Evolutionary conservation across 345 rosid species (phyloP), one percentile per base, ranked within the genome.

Genomic region (Leavenworthia alabamica): DNA sequence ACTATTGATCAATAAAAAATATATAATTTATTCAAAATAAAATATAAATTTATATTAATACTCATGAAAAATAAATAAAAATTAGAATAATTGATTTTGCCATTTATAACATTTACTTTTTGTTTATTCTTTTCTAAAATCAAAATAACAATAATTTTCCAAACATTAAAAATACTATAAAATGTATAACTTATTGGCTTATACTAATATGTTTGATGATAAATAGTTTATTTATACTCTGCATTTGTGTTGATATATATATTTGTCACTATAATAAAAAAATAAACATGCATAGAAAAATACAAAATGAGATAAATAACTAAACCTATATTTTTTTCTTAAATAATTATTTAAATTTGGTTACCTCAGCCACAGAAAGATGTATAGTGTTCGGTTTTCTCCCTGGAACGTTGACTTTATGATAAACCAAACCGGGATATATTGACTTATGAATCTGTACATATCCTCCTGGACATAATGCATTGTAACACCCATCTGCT

Each of bases 331-430:
- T 0, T 36, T 40, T 8, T 29, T 64, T 42, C 1, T 42, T 14
- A 22, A 65, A 15, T 28, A 4, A 39, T 2, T 9, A 22, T 41
- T 39, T 57, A 6, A 16, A 19, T 16, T 36, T 6, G 15, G 36
- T 58, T 58, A 67, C 72, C 66, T 67, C 60, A 12, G 53, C 52
- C 24, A 59, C 72, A 59, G 66, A 67, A 50, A 67, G 72, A 15
- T 67, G 72, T 4, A 67, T 14, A 67, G 72, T 49, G 7, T 59
- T 55, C 3, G 16, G 53, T 29, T 17, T 7, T 40, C 44, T 44
- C 48, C 65, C 44, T 7, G 51, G 51, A 40, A 57, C 51, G 24
- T 14, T 67, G 35, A 57, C 7, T 8, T 48, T 2, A 48, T 67
- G 35, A 48, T 28, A 67, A 37, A 59, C 8, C 66, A 58, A 14